phyloP scores from a whole-genome alignment of 2,329 filamentous ascomycete genomes.

The Penicillium sp. region DNA sequence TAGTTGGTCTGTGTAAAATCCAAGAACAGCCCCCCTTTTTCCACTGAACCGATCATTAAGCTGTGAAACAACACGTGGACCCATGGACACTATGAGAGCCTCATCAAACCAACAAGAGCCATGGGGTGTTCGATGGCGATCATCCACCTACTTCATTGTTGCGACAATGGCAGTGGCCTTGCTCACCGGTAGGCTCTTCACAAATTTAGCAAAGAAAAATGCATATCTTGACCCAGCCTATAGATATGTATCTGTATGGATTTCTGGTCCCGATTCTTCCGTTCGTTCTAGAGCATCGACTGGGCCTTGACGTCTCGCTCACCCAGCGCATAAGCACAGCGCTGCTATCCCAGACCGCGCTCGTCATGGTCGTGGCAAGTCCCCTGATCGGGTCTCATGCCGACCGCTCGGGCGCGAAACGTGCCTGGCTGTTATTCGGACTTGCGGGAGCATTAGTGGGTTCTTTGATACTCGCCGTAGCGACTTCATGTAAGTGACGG shows the following conservation, averaged over 20 bases:
- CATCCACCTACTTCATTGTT: slow-evolving; percentile 23
- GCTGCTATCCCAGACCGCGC: slow-evolving; percentile 25
- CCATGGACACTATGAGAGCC: background rate
- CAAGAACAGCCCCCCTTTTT: background rate
- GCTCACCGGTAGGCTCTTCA: slow-evolving; percentile 17
- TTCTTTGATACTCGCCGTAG: slow-evolving; percentile 21
- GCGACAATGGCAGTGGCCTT: slow-evolving; percentile 24
- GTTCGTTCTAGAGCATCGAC: slow-evolving; percentile 27
- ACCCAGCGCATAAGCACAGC: slow-evolving; percentile 27
- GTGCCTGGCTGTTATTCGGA: slow-evolving; percentile 19
- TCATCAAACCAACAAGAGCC: background rate
- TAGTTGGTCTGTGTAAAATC: background rate
- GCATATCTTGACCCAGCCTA: background rate
- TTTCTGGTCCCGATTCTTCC: slow-evolving; percentile 34
- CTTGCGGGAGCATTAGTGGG: slow-evolving; percentile 22
- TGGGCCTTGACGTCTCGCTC: slow-evolving; percentile 20
- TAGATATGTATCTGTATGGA: slow-evolving; percentile 30
- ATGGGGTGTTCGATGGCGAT: slow-evolving; percentile 24
- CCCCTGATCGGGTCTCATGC: slow-evolving; percentile 26
- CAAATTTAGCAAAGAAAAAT: background rate
- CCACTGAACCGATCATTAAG: background rate
- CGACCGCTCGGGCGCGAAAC: slow-evolving; percentile 19
- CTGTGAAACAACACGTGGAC: background rate
- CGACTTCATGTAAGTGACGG: slow-evolving; percentile 20
- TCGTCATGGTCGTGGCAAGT: slow-evolving; percentile 21